Conservation (phyloP, 2,329 filamentous ascomycete genomes). For the Myriosclerotinia duriaeana region DNA sequence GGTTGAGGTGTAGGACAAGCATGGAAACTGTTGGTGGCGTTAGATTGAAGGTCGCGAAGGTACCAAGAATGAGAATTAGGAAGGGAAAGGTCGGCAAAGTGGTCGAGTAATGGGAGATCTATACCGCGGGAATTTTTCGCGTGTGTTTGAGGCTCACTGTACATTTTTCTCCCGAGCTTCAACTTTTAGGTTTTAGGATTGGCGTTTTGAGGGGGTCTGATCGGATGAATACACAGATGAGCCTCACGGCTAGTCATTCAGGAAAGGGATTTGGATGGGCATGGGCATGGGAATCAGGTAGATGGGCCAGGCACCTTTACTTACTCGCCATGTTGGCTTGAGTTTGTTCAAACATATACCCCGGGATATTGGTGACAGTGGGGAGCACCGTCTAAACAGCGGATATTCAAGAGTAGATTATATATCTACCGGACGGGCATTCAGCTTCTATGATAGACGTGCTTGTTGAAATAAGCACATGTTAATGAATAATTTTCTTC, state of each 20-base stretch:
- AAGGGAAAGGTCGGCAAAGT: slow-evolving; percentile 3
- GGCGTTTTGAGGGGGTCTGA: not conserved
- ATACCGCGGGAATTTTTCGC: not conserved
- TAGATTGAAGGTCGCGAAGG: slow-evolving; percentile 6
- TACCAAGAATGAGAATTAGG: slow-evolving; percentile 18
- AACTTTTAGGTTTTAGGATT: slow-evolving; percentile 6
- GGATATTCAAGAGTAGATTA: not conserved
- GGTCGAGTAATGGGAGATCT: not conserved
- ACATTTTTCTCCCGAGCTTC: not conserved
- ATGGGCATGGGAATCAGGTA: not conserved
- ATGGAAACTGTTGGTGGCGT: not conserved
- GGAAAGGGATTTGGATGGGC: not conserved
- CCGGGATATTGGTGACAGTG: not conserved
- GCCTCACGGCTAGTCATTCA: not conserved
- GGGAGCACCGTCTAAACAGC: not conserved
- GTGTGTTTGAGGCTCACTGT: not conserved
- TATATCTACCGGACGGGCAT: not conserved
- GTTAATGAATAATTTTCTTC: not conserved
- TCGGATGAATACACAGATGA: not conserved
- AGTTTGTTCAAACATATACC: slow-evolving; percentile 13
- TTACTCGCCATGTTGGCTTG: slow-evolving; percentile 10
- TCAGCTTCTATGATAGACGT: not conserved
- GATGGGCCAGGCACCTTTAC: not conserved
- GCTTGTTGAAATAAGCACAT: not conserved
- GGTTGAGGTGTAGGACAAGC: slow-evolving; percentile 2